These are phyloP conservation scores for Colletotrichum nymphaeae DNA, from an alignment of 2,329 filamentous ascomycete genomes.

Conservation along the genomic window DNA sequence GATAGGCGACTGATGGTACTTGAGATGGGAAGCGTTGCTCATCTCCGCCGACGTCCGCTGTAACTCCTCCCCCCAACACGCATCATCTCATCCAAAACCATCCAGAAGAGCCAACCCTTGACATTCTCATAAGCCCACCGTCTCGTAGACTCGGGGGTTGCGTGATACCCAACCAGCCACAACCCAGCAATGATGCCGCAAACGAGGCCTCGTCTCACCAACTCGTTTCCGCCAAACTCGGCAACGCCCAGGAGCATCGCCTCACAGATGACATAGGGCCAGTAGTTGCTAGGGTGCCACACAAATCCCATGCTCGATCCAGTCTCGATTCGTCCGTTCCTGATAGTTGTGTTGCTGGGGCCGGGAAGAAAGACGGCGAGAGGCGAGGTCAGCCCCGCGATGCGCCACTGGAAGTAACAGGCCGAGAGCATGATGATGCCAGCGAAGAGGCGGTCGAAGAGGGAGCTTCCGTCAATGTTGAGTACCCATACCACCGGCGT, in stretches of 20 bases:
- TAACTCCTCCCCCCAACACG: slow-evolving; percentile 31
- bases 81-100: slow-evolving; percentile 37
- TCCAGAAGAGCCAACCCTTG: slow-evolving; percentile 36
- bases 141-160: slow-evolving; percentile 35
- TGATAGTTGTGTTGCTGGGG: slow-evolving; percentile 14
- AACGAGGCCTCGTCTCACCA: slow-evolving; percentile 35
- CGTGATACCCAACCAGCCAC: slow-evolving; percentile 37
- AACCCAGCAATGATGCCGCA: slow-evolving; percentile 34
- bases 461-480: slow-evolving; percentile 48
- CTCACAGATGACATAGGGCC: slow-evolving; percentile 38
- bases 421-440: slow-evolving; percentile 49
- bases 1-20: too few relatives aligned
- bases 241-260: slow-evolving; percentile 36
- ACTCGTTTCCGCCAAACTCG: slow-evolving; percentile 38
- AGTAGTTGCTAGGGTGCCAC: slow-evolving; percentile 38
- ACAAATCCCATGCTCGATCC: slow-evolving; percentile 21
- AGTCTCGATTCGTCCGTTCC: slow-evolving; percentile 35
- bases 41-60: slow-evolving; percentile 12
- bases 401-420: slow-evolving; percentile 43
- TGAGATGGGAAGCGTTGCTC: background rate
- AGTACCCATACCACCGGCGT: slow-evolving; percentile 36
- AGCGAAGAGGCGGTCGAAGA: slow-evolving; percentile 57
- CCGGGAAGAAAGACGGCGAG: slow-evolving; percentile 33
- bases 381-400: slow-evolving; percentile 32
- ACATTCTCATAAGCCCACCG: slow-evolving; percentile 39